Percentiles rank a stretch among this genome's conserved stretches.
These are phyloP conservation scores for Acer negundo DNA, from an alignment of 345 rosid species.

Conservation along the genomic window DNA sequence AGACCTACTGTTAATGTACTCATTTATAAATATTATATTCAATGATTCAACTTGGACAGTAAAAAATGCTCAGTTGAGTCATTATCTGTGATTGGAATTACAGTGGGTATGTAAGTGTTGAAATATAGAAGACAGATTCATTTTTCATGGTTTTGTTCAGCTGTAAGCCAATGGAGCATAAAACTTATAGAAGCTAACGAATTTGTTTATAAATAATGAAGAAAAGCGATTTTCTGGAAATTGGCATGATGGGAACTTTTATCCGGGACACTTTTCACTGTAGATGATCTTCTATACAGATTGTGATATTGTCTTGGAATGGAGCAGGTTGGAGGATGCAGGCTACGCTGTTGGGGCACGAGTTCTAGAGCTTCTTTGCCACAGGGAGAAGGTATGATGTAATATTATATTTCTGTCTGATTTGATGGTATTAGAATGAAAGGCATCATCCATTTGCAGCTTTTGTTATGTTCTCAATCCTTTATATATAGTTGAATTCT, in stretches of 20 bases:
- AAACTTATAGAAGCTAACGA: not conserved
- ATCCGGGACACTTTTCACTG: not conserved
- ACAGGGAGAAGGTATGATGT: slow-evolving; percentile 69
- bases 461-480: too few species aligned
- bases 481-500: too few species aligned
- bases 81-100: not conserved
- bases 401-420: not conserved
- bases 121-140: not conserved
- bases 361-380: slow-evolving; percentile 88
- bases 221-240: not conserved
- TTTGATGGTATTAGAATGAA: too few species aligned
- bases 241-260: slow-evolving; percentile 7
- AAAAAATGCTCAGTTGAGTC: not conserved
- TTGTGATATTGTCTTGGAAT: slow-evolving; percentile 12
- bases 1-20: not conserved
- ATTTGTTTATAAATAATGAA: too few species aligned
- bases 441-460: too few species aligned
- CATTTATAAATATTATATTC: too few species aligned
- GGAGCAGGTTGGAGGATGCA: slow-evolving; percentile 86
- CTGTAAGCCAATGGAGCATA: not conserved
- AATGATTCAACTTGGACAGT: not conserved
- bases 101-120: not conserved
- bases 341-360: slow-evolving; percentile 93
- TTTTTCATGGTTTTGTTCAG: not conserved
- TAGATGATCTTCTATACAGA: not conserved